Conservation (phyloP, 1,284 basidiomycete genomes). For the Apiotrichum gracile region DNA sequence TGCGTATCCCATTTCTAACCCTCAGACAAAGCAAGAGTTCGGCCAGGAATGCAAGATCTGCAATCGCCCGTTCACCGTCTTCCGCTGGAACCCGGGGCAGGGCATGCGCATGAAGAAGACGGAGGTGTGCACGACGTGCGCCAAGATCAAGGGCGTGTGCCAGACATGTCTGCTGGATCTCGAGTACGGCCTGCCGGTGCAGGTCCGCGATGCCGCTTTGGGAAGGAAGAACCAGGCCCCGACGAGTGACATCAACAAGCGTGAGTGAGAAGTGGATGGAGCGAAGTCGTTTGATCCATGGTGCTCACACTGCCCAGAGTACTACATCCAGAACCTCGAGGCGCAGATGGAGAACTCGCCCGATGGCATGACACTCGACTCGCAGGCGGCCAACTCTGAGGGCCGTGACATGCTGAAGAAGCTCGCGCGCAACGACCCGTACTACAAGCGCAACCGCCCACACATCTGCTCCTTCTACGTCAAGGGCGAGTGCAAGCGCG, state of each 20-base stretch:
- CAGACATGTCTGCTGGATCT: slow-evolving; percentile 96
- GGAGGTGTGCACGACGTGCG: slow-evolving; percentile 96
- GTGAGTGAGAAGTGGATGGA: slow-evolving; percentile 22
- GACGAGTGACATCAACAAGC: slow-evolving; percentile 87
- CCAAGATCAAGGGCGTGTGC: slow-evolving; percentile 98
- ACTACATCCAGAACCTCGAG: slow-evolving; percentile 96
- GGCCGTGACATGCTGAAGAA: slow-evolving; percentile 95
- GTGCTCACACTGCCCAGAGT: slow-evolving; percentile 54
- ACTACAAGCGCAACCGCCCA: slow-evolving; percentile 92
- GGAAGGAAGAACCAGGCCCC: slow-evolving; percentile 82
- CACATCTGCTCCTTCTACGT: slow-evolving; percentile 93
- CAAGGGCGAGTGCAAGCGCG: slow-evolving; percentile 90
- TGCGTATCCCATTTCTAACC: not conserved
- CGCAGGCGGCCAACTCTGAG: slow-evolving; percentile 63
- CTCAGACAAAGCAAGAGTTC: slow-evolving; percentile 87
- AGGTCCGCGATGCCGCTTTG: slow-evolving; percentile 93
- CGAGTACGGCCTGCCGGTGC: slow-evolving; percentile 92
- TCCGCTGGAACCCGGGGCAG: slow-evolving; percentile 92
- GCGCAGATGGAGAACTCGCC: slow-evolving; percentile 54
- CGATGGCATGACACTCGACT: slow-evolving; percentile 52
- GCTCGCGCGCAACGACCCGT: slow-evolving; percentile 85
- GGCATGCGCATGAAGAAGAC: slow-evolving; percentile 96
- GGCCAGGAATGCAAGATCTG: slow-evolving; percentile 87
- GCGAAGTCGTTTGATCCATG: not conserved
- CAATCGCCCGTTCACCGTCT: slow-evolving; percentile 91